phyloP scores from a whole-genome alignment of 2,329 filamentous ascomycete genomes.

The Ploettnerulaceae sp. region DNA sequence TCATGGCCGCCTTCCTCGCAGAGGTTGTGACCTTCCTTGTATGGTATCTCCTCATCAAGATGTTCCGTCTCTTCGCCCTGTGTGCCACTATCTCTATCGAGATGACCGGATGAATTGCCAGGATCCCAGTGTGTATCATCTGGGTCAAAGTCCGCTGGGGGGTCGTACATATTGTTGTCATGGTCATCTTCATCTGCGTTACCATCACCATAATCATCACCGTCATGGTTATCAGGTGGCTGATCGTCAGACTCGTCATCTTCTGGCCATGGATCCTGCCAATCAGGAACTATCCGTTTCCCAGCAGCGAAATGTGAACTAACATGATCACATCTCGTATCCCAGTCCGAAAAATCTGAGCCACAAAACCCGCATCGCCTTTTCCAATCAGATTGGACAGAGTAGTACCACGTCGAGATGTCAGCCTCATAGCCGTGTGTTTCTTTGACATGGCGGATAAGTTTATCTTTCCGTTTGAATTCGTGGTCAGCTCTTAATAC shows the following conservation, averaged over 20 bases:
- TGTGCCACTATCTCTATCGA: not conserved
- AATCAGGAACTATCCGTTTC: slow-evolving; percentile 4
- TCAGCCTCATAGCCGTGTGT: not conserved
- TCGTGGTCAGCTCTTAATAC: not conserved
- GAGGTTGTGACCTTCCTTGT: too few species aligned
- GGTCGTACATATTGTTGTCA: not conserved
- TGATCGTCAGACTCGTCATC: not conserved
- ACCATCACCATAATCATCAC: not conserved
- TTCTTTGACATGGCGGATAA: not conserved
- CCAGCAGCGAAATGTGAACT: slow-evolving; percentile 4
- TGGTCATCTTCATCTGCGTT: not conserved
- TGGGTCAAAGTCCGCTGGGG: not conserved
- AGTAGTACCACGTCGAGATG: slow-evolving; percentile 1
- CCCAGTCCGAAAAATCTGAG: not conserved
- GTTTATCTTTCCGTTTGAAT: slow-evolving; percentile 6
- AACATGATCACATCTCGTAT: slow-evolving; percentile 5
- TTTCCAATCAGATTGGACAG: slow-evolving; percentile 2
- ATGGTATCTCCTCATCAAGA: too few species aligned
- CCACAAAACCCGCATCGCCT: slow-evolving; percentile 8
- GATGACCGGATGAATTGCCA: not conserved
- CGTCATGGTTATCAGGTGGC: not conserved
- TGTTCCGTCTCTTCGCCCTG: too few species aligned
- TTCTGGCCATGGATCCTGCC: slow-evolving; percentile 7
- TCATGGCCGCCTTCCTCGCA: too few species aligned
- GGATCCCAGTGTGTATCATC: too few species aligned